Percentiles rank a stretch among this genome's conserved stretches.
Conservation (phyloP, 1,139 yeast genomes). For the Pichiaceae sp. region DNA sequence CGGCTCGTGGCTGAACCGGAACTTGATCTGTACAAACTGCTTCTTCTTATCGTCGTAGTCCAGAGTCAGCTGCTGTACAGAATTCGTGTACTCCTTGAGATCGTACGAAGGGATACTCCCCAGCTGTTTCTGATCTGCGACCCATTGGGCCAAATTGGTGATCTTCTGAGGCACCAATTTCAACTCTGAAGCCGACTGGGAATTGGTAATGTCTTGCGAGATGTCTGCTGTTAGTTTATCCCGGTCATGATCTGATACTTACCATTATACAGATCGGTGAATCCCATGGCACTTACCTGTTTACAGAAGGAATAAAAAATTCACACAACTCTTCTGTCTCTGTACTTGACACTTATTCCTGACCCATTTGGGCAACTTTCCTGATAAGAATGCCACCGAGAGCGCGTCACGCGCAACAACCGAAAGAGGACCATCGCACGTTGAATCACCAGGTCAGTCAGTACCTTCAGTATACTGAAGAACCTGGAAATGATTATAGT, state of each 20-base stretch:
- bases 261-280: not conserved
- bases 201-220: slow-evolving; percentile 1
- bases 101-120: slow-evolving; percentile 14
- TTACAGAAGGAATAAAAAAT: too few relatives aligned
- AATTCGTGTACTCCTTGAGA: slow-evolving; percentile 10
- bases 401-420: not conserved
- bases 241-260: not conserved
- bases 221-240: slow-evolving; percentile 1
- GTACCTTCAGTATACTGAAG: slow-evolving; percentile 20
- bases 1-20: slow-evolving; percentile 10
- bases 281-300: too few relatives aligned
- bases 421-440: slow-evolving; percentile 17
- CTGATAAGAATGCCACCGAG: slow-evolving; percentile 1
- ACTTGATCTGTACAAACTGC: slow-evolving; percentile 7
- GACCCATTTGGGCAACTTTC: slow-evolving; percentile 1
- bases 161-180: slow-evolving; percentile 5
- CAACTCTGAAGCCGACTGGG: slow-evolving; percentile 3
- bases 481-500: slow-evolving; percentile 12
- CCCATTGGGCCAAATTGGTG: slow-evolving; percentile 9
- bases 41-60: slow-evolving; percentile 11
- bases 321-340: not conserved
- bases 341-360: slow-evolving; percentile 2
- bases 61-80: slow-evolving; percentile 10
- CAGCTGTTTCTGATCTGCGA: slow-evolving; percentile 4
- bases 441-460: slow-evolving; percentile 20